These are phyloP conservation scores for Sequoia sempervirens DNA, from an alignment of 75 land plant species.

Conservation along the genomic window DNA sequence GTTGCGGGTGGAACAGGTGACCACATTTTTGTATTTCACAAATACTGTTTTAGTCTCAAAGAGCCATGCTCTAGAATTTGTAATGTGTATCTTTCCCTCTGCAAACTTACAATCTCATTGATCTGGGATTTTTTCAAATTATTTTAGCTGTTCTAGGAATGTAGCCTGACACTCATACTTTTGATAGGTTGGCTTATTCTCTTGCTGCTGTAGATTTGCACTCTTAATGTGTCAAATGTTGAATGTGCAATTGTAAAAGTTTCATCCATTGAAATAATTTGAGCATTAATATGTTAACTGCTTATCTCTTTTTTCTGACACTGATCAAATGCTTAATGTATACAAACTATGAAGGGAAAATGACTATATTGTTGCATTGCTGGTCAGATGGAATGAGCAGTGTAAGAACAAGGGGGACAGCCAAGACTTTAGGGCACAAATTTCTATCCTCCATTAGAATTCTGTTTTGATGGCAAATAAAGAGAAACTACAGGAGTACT, in stretches of 20 bases:
- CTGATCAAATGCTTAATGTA: neutral
- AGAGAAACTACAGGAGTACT: no score
- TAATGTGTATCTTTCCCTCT: neutral
- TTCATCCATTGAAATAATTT: neutral
- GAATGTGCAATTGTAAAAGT: neutral
- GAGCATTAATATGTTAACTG: neutral
- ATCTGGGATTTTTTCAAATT: neutral
- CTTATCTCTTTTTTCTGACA: no score
- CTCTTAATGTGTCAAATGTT: neutral
- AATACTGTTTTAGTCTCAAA: neutral
- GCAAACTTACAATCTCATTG: neutral
- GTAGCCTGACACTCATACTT: neutral
- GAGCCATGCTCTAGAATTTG: neutral
- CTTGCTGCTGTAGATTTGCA: neutral
- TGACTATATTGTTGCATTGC: neutral
- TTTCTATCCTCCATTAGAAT: neutral
- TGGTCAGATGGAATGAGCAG: neutral
- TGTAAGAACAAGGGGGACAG: neutral
- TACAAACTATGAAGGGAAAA: neutral
- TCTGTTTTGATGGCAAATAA: neutral
- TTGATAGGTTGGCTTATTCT: neutral
- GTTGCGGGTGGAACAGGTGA: conserved; percentile 99
- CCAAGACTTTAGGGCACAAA: neutral
- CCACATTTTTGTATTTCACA: neutral
- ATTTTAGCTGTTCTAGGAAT: neutral